These are phyloP conservation scores for Hanseniaspora gamundiae DNA, from an alignment of 1,139 yeast species.

Conservation along the genomic window DNA sequence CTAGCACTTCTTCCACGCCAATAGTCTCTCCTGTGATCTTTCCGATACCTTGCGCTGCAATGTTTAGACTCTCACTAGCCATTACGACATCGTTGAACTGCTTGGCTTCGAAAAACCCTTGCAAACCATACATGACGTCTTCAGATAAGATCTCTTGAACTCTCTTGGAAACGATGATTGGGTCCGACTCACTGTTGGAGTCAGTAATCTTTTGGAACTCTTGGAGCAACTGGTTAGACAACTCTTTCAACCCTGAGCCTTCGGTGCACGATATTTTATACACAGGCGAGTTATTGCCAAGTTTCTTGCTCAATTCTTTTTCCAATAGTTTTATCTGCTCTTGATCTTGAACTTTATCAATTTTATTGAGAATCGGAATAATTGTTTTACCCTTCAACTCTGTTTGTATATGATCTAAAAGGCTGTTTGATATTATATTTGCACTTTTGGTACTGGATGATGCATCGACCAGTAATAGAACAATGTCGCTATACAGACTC, in stretches of 20 bases:
- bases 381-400: constrained; percentile 25
- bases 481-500: constrained; percentile 49
- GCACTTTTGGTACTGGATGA: constrained; percentile 26
- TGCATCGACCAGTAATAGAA: constrained; percentile 35
- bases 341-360: constrained; percentile 37
- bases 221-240: constrained; percentile 30
- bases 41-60: constrained; percentile 79
- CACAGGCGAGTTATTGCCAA: constrained; percentile 20
- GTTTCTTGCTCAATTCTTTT: constrained; percentile 16
- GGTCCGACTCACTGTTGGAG: constrained; percentile 35
- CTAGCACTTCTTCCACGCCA: constrained; percentile 83
- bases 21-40: constrained; percentile 82
- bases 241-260: constrained; percentile 36
- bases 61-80: constrained; percentile 66
- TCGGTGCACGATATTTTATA: constrained; percentile 51
- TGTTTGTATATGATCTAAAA: constrained; percentile 19
- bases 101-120: constrained; percentile 41
- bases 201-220: constrained; percentile 39
- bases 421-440: constrained; percentile 11
- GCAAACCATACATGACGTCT: constrained; percentile 65
- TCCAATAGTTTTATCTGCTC: constrained; percentile 16
- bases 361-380: constrained; percentile 46
- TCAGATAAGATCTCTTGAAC: constrained; percentile 58
- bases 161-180: constrained; percentile 60
- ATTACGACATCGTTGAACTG: constrained; percentile 60